Evolutionary conservation across 2,329 filamentous ascomycete genomes (phyloP), one percentile per base, ranked within the genome.

Genomic region (Parasarocladium wereldwijsianum): DNA sequence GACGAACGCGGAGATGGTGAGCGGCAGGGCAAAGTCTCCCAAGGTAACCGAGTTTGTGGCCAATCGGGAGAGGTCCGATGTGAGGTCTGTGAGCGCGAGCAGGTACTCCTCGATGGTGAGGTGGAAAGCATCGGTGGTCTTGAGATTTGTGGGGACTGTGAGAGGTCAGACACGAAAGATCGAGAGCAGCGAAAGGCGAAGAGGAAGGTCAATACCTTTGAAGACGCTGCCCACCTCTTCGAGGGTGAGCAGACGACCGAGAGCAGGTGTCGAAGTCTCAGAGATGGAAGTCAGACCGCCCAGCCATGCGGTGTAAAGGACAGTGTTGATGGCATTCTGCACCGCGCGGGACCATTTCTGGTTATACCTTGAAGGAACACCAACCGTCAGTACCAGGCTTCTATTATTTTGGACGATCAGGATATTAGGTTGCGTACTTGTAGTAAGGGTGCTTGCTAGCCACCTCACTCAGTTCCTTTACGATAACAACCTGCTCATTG

Each of bases 21-120:
- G 65, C 12, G 90, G 90, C 35, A 90, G 70, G 34, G 71, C 65
- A 44, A 86, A 85, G 55, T 98, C 86, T 34, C 85, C 85, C 21
- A 93, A 63, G 1, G 87, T 93, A 40, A 98, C 90, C 5, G 83
- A 79, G 57, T 98, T 98, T 55, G 90, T 83, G 19, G 90, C 85
- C 34, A 98, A 71, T 24, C 87, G 83, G 36, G 81, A 69, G 44
- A 98, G 69, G 58, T 98, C 90, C 46, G 93, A 85, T 22, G 90
- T 81, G 35, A 96, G 70, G 36, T 76, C 73, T 34, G 90, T 87
- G 35, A 96, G 65, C 10, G 84, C 76, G 35, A 92, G 76, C 15
- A 98, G 75, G 54, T 98, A 98, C 57, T 98, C 90, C 56, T 98
- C 90, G 44, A 96, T 87, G 24, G 85, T 92, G 44, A 98, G 65